Evolutionary conservation across 2,329 filamentous ascomycete species (phyloP), one percentile per base, ranked within the genome.

Genomic region (Exophiala lecanii-corni): DNA sequence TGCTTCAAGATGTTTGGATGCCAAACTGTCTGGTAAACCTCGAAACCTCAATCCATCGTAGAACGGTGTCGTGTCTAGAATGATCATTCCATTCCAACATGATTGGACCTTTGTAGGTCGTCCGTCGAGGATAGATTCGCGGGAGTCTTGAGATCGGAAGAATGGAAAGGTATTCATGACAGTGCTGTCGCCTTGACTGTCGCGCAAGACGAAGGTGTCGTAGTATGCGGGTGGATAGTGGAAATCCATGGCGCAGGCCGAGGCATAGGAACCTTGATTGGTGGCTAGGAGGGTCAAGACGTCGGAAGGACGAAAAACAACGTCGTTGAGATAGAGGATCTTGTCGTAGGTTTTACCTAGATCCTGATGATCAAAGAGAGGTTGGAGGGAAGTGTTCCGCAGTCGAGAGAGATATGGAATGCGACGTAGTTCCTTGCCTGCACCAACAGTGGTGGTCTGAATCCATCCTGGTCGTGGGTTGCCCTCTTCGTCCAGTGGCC

Each of bases 221-320:
- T 89, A 88, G 59, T 80, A 85, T 30, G 76, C 71, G 50, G 83
- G 78, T 41, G 76, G 74, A n/a, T 49, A 51, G 49, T 79, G 76
- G 55, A 81, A 87, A 63, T 89, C 84, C 25, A 86, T 65, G 0
- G 81, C 81, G 57, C 84, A 89, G 3, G 81, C 81, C 0, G 83
- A 79, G 3, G 80, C 76, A 54, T 86, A 88, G 12, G 66, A 56
- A 4, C 73, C 70, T 12, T 63, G 54, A 54, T 81, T 77, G 2
- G 79, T 83, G 36, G 71, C 72, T 47, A 87, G 65, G 12, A 82
- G 64, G 16, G 73, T 68, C 4, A 72, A 61, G 1, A 78, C 73
- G 50, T 81, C 77, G 3, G 68, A 54, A 0, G 75, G 68, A 49
- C 71, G 64, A 36, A 72, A 72, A 6, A 67, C 62, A 9, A 71